These are phyloP conservation scores for Pisolithus albus DNA, from an alignment of 768 basidiomycete species.

Conservation along the genomic window DNA sequence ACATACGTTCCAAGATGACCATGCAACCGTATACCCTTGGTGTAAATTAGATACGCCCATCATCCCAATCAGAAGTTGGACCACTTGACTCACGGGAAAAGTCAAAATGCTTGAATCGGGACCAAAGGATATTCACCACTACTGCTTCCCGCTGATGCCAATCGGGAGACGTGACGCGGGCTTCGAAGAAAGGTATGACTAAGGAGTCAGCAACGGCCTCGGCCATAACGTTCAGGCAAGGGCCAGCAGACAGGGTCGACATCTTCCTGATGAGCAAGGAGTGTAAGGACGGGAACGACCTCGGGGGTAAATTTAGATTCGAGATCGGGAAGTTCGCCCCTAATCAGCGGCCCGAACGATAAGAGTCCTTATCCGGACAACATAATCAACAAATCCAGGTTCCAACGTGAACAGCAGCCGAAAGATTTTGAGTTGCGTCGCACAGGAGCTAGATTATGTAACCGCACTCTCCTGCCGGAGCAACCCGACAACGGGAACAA, in stretches of 20 bases:
- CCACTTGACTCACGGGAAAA: conserved; percentile 87
- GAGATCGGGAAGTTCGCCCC: conserved; percentile 77
- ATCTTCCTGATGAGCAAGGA: conserved; percentile 90
- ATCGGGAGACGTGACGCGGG: conserved; percentile 83
- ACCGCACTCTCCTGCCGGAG: too few relatives aligned
- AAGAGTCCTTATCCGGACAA: background rate
- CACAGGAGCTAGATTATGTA: too few relatives aligned
- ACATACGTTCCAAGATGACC: conserved; percentile 94
- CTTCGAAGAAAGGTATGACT: conserved; percentile 98
- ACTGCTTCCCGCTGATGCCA: conserved; percentile 98
- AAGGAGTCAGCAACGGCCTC: conserved; percentile 87
- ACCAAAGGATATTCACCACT: conserved; percentile 86
- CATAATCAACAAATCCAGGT: background rate
- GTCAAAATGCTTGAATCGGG: conserved; percentile 83
- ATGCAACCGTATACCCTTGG: conserved; percentile 95
- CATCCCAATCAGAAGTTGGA: conserved; percentile 92
- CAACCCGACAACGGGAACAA: too few relatives aligned
- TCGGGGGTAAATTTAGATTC: too few relatives aligned
- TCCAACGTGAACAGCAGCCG: too few relatives aligned
- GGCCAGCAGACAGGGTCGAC: conserved; percentile 78
- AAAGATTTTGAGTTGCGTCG: too few relatives aligned
- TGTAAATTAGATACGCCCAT: conserved; percentile 80
- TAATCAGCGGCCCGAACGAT: conserved; percentile 72
- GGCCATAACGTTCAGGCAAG: conserved; percentile 82
- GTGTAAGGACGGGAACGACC: conserved; percentile 84